A percentile compares a stretch with the other conserved stretches of the same genome.
Conservation (phyloP, 2,329 filamentous ascomycete species). For the Xylaria multiplex region DNA sequence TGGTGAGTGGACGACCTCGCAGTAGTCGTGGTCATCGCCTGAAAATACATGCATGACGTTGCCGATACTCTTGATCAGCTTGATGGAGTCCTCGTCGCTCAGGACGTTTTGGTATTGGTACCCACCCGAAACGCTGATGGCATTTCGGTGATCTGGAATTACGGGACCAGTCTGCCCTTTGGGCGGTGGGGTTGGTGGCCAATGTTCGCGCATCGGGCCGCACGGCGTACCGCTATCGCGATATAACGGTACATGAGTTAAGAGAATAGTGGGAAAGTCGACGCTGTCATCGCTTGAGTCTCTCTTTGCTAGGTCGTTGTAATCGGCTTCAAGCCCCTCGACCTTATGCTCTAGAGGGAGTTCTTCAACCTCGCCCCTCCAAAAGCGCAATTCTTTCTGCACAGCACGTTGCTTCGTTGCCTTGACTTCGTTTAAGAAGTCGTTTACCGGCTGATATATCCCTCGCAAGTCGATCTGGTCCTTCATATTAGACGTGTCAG, state of each 20-base stretch:
- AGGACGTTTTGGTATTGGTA: conserved; percentile 99
- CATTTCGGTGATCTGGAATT: conserved; percentile 75
- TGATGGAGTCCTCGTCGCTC: conserved; percentile 76
- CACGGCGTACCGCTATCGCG: conserved; percentile 85
- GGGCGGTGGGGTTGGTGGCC: conserved; percentile 73
- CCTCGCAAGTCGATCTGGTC: conserved; percentile 62
- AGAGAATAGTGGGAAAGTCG: conserved; percentile 85
- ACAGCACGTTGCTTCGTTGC: conserved; percentile 73
- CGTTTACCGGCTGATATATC: conserved; percentile 79
- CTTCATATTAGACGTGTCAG: conserved; percentile 65
- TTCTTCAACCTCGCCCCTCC: conserved; percentile 68
- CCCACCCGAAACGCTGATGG: conserved; percentile 79
- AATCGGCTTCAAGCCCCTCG: conserved; percentile 64
- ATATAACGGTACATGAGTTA: conserved; percentile 92
- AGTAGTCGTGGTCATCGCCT: conserved; percentile 98
- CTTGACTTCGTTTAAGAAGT: conserved; percentile 78
- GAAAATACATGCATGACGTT: conserved; percentile 90
- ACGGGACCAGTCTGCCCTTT: conserved; percentile 65
- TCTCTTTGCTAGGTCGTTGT: conserved; percentile 52
- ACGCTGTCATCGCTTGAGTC: conserved; percentile 57
- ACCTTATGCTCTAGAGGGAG: conserved; percentile 67
- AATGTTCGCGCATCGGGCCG: conserved; percentile 85
- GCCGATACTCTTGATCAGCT: conserved; percentile 79
- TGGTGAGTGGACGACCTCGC: conserved; percentile 82
- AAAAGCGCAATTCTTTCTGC: conserved; percentile 72